These are phyloP conservation scores for Cytospora paraplurivora DNA, from an alignment of 2,329 filamentous ascomycete species.

Conservation along the genomic window DNA sequence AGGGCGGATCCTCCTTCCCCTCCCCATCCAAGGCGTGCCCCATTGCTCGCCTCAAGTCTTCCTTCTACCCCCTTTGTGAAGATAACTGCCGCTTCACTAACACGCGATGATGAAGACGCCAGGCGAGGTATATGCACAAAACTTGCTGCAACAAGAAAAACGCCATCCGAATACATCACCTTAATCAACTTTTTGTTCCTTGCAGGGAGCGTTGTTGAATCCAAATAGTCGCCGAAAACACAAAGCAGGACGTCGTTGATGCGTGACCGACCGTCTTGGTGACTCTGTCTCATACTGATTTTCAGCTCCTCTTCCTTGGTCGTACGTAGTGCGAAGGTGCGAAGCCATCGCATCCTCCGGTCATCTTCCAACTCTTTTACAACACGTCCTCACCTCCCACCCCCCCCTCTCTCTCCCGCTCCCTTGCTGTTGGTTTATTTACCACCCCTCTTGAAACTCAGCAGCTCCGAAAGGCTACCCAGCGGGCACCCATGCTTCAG, in stretches of 20 bases:
- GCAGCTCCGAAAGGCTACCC: conserved; percentile 78
- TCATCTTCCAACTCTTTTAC: neutral
- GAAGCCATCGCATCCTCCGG: neutral
- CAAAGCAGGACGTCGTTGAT: conserved; percentile 11
- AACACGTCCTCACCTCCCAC: too few species aligned
- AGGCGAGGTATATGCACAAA: conserved; percentile 22
- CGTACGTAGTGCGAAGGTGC: neutral
- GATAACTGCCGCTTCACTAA: conserved; percentile 1
- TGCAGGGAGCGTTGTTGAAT: conserved; percentile 16
- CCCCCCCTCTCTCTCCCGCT: neutral
- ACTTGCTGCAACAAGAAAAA: conserved; percentile 18
- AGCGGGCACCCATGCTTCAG: conserved; percentile 87
- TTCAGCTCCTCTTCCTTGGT: conserved; percentile 1
- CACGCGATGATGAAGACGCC: conserved; percentile 21
- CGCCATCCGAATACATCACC: conserved; percentile 21
- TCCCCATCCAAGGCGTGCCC: neutral
- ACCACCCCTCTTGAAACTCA: conserved; percentile 80
- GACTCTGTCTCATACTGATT: neutral
- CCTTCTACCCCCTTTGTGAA: neutral
- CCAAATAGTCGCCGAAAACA: conserved; percentile 21
- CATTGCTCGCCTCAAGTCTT: neutral
- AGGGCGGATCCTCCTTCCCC: conserved; percentile 7
- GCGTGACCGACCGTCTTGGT: conserved; percentile 2
- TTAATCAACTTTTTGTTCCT: conserved; percentile 23
- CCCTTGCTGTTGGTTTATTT: conserved; percentile 50